These are phyloP conservation scores for Coleophoma crateriformis DNA, from an alignment of 2,329 filamentous ascomycete species.

Conservation along the genomic window DNA sequence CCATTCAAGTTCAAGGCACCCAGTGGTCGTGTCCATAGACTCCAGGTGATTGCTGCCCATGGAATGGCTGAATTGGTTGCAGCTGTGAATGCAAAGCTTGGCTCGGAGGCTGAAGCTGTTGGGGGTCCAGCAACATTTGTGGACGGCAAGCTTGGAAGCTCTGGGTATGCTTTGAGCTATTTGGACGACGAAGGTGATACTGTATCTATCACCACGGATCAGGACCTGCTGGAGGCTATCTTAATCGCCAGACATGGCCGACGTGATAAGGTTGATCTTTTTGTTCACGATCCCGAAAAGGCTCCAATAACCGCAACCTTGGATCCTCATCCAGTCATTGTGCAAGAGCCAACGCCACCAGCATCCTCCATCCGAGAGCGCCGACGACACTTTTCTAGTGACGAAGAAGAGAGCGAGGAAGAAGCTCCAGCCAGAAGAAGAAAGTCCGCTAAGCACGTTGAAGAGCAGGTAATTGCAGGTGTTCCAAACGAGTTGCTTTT, in stretches of 20 bases:
- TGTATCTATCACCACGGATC: slow-evolving; percentile 93
- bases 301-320: slow-evolving; percentile 68
- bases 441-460: slow-evolving; percentile 27
- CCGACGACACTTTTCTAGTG: slow-evolving; percentile 33
- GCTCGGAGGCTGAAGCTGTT: slow-evolving; percentile 73
- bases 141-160: slow-evolving; percentile 69
- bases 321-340: slow-evolving; percentile 48
- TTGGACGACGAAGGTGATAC: slow-evolving; percentile 95
- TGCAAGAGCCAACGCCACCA: slow-evolving; percentile 43
- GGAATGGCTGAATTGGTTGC: slow-evolving; percentile 76
- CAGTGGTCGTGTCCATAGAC: slow-evolving; percentile 84
- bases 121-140: slow-evolving; percentile 75
- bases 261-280: slow-evolving; percentile 93
- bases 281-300: slow-evolving; percentile 89
- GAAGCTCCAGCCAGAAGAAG: slow-evolving; percentile 35
- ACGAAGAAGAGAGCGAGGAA: slow-evolving; percentile 46
- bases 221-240: slow-evolving; percentile 88
- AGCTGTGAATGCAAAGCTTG: slow-evolving; percentile 78
- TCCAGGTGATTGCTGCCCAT: slow-evolving; percentile 76
- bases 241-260: slow-evolving; percentile 70
- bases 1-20: slow-evolving; percentile 99
- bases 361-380: slow-evolving; percentile 47
- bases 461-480: slow-evolving; percentile 73
- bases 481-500: slow-evolving; percentile 92
- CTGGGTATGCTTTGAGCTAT: slow-evolving; percentile 90